phyloP scores from a whole-genome alignment of 768 basidiomycete species.

The Lyophyllum shimeji region DNA sequence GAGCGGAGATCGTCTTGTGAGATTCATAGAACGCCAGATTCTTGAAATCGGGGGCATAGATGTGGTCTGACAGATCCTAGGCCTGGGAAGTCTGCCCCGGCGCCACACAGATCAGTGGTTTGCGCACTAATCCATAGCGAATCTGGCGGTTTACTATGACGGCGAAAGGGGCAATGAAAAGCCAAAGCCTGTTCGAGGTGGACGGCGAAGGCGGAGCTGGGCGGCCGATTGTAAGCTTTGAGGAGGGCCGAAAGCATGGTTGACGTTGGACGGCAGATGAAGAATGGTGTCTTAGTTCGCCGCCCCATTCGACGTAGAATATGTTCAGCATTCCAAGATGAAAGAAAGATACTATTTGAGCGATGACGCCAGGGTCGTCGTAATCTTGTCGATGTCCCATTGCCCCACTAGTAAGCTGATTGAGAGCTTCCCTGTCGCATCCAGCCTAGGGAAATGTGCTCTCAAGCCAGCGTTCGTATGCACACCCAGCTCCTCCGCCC shows the following conservation, averaged over 20 bases:
- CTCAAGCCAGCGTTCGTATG: not conserved
- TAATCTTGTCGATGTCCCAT: no score
- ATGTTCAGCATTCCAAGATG: no score
- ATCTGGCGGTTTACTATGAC: not conserved
- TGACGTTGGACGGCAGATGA: not conserved
- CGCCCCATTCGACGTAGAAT: no score
- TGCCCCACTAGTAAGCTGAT: not conserved
- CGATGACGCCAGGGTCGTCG: no score
- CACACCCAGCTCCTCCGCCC: not conserved
- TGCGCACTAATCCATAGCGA: not conserved
- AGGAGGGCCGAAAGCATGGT: not conserved
- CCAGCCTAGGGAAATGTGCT: not conserved
- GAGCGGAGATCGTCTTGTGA: no score
- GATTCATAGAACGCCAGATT: no score
- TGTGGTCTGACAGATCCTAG: no score
- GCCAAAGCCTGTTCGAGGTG: not conserved
- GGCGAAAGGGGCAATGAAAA: not conserved
- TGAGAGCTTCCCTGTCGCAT: not conserved
- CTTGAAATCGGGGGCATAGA: no score
- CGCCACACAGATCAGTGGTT: not conserved
- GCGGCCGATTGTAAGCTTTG: no score
- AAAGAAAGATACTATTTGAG: no score
- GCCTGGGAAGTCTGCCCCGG: not conserved
- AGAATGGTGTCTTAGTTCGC: no score
- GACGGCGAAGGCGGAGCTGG: not conserved